Evolutionary conservation across 2,329 filamentous ascomycete genomes (phyloP).

Genomic region (Plectosphaerella plurivora): DNA sequence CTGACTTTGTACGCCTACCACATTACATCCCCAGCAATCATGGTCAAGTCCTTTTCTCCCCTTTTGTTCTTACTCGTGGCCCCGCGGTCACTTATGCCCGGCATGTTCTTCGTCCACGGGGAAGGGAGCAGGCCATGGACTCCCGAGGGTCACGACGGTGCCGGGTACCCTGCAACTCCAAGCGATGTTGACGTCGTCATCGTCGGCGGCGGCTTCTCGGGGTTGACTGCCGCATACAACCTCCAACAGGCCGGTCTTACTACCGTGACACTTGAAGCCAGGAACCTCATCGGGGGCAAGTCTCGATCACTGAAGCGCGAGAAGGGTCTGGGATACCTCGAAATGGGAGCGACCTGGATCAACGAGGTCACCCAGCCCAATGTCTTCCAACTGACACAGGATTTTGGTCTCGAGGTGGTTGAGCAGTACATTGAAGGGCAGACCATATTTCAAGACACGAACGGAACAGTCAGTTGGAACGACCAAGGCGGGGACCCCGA

Average conservation of each 20-base stretch:
- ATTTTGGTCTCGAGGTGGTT: conserved; percentile 8
- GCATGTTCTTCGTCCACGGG: too few relatives aligned
- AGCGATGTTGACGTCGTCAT: conserved; percentile 8
- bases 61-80: too few relatives aligned
- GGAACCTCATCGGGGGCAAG: conserved; percentile 6
- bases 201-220: conserved; percentile 9
- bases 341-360: conserved; percentile 12
- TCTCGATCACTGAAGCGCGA: conserved; percentile 1
- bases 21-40: too few relatives aligned
- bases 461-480: not conserved
- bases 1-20: too few relatives aligned
- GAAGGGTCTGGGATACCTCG: conserved; percentile 5
- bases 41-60: too few relatives aligned
- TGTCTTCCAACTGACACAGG: conserved; percentile 1
- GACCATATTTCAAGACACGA: conserved; percentile 1
- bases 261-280: conserved; percentile 2
- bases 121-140: not conserved
- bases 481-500: not conserved
- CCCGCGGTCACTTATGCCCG: too few relatives aligned
- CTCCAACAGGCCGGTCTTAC: not conserved
- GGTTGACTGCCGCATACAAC: conserved; percentile 7
- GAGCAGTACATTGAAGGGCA: conserved; percentile 8
- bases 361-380: conserved; percentile 10
- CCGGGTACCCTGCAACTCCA: not conserved
- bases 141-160: not conserved